Evolutionary conservation across 106 monocot genomes (phyloP).

Genomic region (Acorus gramineus): DNA sequence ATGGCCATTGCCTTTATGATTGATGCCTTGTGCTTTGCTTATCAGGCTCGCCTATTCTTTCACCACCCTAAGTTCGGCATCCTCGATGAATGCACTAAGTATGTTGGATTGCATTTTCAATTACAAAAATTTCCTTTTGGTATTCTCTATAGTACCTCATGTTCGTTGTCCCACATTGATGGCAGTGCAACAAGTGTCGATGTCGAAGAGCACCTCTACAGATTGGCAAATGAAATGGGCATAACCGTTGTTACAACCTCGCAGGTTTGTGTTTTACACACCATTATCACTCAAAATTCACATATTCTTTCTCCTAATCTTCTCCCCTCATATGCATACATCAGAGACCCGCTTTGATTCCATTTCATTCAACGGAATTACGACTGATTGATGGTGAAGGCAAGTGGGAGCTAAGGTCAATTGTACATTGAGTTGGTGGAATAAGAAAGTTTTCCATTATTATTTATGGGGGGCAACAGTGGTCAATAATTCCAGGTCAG

Average conservation of each 20-base stretch:
- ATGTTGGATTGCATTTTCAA: slow-evolving; percentile 10
- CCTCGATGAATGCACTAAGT: slow-evolving; percentile 99
- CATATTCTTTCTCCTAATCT: too few species aligned
- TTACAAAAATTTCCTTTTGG: not conserved
- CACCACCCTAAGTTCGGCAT: slow-evolving; percentile 89
- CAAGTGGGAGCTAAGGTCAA: slow-evolving; percentile 46
- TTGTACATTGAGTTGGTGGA: not conserved
- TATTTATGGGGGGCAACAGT: too few species aligned
- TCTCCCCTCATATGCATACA: too few species aligned
- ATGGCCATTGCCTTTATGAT: not conserved
- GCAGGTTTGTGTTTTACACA: slow-evolving; percentile 31
- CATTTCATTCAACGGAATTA: slow-evolving; percentile 59
- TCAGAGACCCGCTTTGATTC: slow-evolving; percentile 64
- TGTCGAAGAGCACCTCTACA: slow-evolving; percentile 94
- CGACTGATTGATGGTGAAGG: slow-evolving; percentile 63
- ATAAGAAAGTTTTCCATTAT: too few species aligned
- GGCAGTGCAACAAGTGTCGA: slow-evolving; percentile 96
- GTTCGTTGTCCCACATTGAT: slow-evolving; percentile 2
- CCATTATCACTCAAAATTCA: too few species aligned
- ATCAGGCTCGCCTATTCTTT: slow-evolving; percentile 92
- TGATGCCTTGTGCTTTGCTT: not conserved
- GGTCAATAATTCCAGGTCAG: too few species aligned
- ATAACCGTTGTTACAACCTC: slow-evolving; percentile 96
- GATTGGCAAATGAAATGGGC: slow-evolving; percentile 62
- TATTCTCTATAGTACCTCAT: too few species aligned